Evolutionary conservation across 768 basidiomycete species (phyloP).

Genomic region (Gyrodon lividus): DNA sequence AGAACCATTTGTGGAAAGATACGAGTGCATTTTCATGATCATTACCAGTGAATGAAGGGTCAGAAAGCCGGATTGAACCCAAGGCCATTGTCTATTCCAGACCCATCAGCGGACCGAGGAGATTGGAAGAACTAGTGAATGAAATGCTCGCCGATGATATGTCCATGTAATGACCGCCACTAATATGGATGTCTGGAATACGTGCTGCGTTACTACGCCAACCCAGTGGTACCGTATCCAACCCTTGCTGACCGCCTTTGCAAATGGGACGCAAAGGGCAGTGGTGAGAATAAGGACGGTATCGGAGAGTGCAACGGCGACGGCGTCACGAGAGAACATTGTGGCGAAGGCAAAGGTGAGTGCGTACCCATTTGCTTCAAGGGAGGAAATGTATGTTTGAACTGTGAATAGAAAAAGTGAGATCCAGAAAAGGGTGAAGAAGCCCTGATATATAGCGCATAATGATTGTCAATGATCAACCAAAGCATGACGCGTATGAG

Average conservation of each 20-base stretch:
- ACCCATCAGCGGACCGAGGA: background rate
- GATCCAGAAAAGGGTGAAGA: constrained; percentile 94
- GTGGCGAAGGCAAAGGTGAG: constrained; percentile 79
- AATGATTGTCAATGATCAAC: background rate
- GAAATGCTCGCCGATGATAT: constrained; percentile 62
- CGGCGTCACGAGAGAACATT: constrained; percentile 84
- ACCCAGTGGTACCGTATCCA: constrained; percentile 82
- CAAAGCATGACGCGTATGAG: background rate
- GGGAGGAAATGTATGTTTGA: constrained; percentile 72
- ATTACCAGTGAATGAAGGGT: constrained; percentile 86
- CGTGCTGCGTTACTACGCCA: constrained; percentile 78
- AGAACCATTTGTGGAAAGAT: constrained; percentile 84
- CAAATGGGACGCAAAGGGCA: constrained; percentile 79
- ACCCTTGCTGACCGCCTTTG: constrained; percentile 68
- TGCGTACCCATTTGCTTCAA: constrained; percentile 75
- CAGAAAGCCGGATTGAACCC: constrained; percentile 93
- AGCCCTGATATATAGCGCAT: constrained; percentile 55
- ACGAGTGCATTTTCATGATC: constrained; percentile 97
- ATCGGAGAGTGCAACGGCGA: constrained; percentile 82
- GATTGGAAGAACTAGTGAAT: background rate
- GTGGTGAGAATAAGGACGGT: constrained; percentile 77
- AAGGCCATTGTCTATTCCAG: constrained; percentile 81
- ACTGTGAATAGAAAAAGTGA: constrained; percentile 81
- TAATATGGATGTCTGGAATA: constrained; percentile 73
- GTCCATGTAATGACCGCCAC: constrained; percentile 82